Percentiles rank a stretch among this genome's conserved stretches.
phyloP scores from a whole-genome alignment of 495 filamentous ascomycete genomes.

The Neurospora sp. region DNA sequence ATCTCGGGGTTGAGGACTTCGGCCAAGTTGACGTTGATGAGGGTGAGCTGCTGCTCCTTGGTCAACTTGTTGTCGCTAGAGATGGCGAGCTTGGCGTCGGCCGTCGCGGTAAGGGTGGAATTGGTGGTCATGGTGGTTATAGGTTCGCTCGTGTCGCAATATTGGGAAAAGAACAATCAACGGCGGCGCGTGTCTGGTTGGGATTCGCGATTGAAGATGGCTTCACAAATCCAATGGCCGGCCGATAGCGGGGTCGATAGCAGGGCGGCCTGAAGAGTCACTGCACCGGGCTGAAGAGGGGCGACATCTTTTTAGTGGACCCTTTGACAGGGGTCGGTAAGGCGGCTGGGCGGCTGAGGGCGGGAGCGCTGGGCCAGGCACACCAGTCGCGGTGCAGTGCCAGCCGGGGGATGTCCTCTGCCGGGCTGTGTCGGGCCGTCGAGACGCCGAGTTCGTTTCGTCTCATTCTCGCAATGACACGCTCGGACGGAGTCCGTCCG shows the following conservation, averaged over 20 bases:
- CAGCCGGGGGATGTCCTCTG: not conserved
- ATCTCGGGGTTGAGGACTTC: slow-evolving; percentile 84
- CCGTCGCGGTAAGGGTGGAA: slow-evolving; percentile 8
- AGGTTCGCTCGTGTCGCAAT: not conserved
- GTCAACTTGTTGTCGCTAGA: slow-evolving; percentile 3
- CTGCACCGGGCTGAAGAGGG: not conserved
- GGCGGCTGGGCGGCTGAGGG: not conserved
- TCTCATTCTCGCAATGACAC: not conserved
- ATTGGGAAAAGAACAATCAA: not conserved
- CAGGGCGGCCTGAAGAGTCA: not conserved
- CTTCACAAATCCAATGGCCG: not conserved
- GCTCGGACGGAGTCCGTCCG: not conserved
- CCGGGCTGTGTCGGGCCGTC: not conserved
- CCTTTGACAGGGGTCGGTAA: not conserved
- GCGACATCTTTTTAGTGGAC: not conserved
- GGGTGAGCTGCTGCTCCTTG: slow-evolving; percentile 38
- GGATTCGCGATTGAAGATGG: not conserved
- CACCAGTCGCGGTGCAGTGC: not conserved
- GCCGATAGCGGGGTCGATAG: not conserved
- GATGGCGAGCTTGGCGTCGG: slow-evolving; percentile 8
- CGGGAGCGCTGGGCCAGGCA: not conserved
- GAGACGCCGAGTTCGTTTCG: not conserved
- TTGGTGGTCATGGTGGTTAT: slow-evolving; percentile 3
- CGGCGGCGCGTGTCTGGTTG: not conserved
- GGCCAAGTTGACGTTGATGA: slow-evolving; percentile 72